Evolutionary conservation across 1,284 basidiomycete species (phyloP), one percentile per base, ranked within the genome.

Genomic region (Pascua guehoae): DNA sequence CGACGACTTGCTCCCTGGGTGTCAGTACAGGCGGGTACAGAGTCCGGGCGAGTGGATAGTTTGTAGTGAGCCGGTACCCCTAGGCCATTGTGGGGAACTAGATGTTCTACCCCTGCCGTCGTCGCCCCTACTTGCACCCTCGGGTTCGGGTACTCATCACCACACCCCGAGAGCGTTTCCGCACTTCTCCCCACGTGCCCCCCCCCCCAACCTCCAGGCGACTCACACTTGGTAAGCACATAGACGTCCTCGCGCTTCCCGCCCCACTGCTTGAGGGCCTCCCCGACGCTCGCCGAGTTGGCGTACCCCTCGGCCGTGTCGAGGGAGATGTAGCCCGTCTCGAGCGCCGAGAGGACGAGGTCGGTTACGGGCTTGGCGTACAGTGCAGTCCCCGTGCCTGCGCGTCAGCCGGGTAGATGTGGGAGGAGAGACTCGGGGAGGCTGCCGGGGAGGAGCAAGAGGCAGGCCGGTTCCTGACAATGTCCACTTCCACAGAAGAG

Each of bases 181-280:
- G 24, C 24, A 32, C 24, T 7, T 32, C 3, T 32, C 24, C 24
- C 7, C 24, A 3, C 7, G n/a, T n/a, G n/a, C n/a, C n/a, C n/a
- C n/a, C n/a, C n/a, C n/a, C n/a, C n/a, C n/a, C n/a, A n/a, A n/a
- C n/a, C n/a, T n/a, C n/a, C 24, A 4, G 11, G 15, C 37, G 5
- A 68, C 71, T 58, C 57, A 71, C 72, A 71, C 62, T 81, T 83
- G 24, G 80, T 81, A 2, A 83, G 81, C n/a, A 86, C 65, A 64
- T 75, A 85, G 12, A 86, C 57, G 16, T 54, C 54, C 49, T 60
- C 58, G 49, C 56, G 58, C 58, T 60, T 60, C 8, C 51, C 53
- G 48, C 51, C 88, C 84, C 94, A 95, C 32, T 94, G 51, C 44
- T 79, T 76, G 43, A 85, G 76, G 1, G 82, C 84, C 40, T 73